Conservation (phyloP, 2,329 filamentous ascomycete species). For the Cladosporium phlei region DNA sequence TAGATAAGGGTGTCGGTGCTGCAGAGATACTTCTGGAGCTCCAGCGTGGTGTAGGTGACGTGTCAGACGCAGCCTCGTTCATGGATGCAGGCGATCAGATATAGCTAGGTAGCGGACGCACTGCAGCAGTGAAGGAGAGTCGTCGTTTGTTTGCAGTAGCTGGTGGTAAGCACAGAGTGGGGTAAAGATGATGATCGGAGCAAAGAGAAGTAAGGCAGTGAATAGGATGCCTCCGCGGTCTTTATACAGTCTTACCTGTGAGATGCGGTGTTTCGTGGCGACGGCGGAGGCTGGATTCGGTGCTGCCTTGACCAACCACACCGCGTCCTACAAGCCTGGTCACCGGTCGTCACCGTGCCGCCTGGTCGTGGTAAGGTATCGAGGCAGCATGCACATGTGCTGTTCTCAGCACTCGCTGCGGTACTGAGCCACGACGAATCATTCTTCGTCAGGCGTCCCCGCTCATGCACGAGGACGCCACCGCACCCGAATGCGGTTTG, state of each 20-base stretch:
- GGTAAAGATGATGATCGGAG: background rate
- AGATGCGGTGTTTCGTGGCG: background rate
- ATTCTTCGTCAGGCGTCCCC: conserved; percentile 5
- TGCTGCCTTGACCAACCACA: conserved; percentile 5
- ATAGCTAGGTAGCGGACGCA: conserved; percentile 7
- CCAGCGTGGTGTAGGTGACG: conserved; percentile 8
- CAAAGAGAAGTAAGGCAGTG: background rate
- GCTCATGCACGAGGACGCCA: conserved; percentile 2
- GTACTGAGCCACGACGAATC: too few relatives aligned
- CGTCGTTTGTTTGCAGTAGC: conserved; percentile 8
- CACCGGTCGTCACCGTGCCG: conserved; percentile 6
- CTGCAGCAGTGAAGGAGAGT: conserved; percentile 11
- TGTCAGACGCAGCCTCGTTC: conserved; percentile 9
- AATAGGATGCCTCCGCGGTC: background rate
- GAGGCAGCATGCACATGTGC: background rate
- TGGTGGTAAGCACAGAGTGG: conserved; percentile 9
- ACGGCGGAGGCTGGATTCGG: background rate
- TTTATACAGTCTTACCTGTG: conserved; percentile 2
- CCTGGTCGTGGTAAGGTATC: background rate
- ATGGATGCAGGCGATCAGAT: conserved; percentile 7
- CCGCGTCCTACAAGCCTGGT: background rate
- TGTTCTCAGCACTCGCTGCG: conserved; percentile 1
- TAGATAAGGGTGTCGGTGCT: background rate
- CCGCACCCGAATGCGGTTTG: background rate
- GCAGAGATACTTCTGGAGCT: background rate